Percentiles rank a stretch among this genome's conserved stretches.
phyloP scores from a whole-genome alignment of 1,284 basidiomycete genomes.

The Trametes pubescens region DNA sequence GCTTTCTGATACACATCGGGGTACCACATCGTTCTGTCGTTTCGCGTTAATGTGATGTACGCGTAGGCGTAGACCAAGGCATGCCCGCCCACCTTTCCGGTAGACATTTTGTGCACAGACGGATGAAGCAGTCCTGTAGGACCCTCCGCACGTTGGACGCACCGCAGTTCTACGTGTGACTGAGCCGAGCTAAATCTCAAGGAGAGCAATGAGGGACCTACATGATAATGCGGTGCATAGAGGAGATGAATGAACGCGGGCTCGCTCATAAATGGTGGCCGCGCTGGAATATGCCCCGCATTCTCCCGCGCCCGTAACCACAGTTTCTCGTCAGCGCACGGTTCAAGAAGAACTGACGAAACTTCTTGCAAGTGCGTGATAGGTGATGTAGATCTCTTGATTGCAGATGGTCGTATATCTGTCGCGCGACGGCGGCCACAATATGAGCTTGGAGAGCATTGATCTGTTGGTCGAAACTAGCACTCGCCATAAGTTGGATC shows the following conservation, averaged over 20 bases:
- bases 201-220: background rate
- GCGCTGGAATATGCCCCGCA: constrained; percentile 10
- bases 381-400: constrained; percentile 46
- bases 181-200: too few species aligned
- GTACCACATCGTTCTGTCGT: too few species aligned
- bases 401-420: constrained; percentile 55
- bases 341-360: constrained; percentile 18
- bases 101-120: background rate
- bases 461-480: too few species aligned
- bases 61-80: too few species aligned
- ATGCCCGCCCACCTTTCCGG: background rate
- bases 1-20: too few species aligned
- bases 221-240: constrained; percentile 14
- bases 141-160: background rate
- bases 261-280: constrained; percentile 21
- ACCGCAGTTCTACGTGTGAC: background rate
- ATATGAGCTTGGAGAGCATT: too few species aligned
- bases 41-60: too few species aligned
- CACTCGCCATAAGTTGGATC: constrained; percentile 5
- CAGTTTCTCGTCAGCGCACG: constrained; percentile 5
- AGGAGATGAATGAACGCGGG: constrained; percentile 22
- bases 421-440: too few species aligned
- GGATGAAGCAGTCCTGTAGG: background rate
- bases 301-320: constrained; percentile 12
- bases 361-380: constrained; percentile 18